Base-by-base conservation (phyloP, 2,329 filamentous ascomycete genomes). In the Fusarium sublunatum region DNA sequence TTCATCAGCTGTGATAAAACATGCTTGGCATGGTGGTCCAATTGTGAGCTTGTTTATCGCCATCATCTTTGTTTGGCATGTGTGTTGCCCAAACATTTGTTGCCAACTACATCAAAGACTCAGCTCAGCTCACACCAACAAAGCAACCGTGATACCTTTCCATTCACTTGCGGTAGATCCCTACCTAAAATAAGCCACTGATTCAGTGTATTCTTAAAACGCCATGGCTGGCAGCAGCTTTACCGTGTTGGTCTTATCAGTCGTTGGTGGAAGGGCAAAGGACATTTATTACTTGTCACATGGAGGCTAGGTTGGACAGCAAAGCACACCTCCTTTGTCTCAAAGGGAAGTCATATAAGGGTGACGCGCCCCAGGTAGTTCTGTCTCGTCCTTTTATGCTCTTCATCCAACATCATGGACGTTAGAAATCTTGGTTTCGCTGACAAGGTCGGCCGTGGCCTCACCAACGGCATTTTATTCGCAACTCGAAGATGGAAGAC, bases 371-470 rank as follows among this genome's bases (percentile, higher is more conserved):
- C 31, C 5, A n/a, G 7, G 12, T n/a, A 2, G 8, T 2, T 9
- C 25, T 19, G 19, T 2, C 4, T 9, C 12, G 4, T 4, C 10
- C 15, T 24, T 38, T 28, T 38, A 19, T 22, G 24, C 28, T 29
- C 40, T 24, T n/a, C 45, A 45, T 35, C 40, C 39, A 28, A n/a
- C 11, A 43, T 15, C 25, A 62, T 62, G 59, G 43, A 61, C 5
- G 39, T 11, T 29, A 36, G 29, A 19, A 31, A 49, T 11, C 43
- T 26, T 28, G 40, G 40, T 22, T 35, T 62, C 29, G 57, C 59
- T 32, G 59, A 61, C 24, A 62, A 53, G 19, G 5, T 62, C 8
- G 58, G 58, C 9, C 58, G 31, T 6, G 47, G 47, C 24, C 43
- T 63, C n/a, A 49, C 53, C 5, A 36, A 41, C 9, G 32, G 47